Evolutionary conservation across 1,284 basidiomycete species (phyloP), one percentile per base, ranked within the genome.

Genomic region (Stygiomarasmius scandens): DNA sequence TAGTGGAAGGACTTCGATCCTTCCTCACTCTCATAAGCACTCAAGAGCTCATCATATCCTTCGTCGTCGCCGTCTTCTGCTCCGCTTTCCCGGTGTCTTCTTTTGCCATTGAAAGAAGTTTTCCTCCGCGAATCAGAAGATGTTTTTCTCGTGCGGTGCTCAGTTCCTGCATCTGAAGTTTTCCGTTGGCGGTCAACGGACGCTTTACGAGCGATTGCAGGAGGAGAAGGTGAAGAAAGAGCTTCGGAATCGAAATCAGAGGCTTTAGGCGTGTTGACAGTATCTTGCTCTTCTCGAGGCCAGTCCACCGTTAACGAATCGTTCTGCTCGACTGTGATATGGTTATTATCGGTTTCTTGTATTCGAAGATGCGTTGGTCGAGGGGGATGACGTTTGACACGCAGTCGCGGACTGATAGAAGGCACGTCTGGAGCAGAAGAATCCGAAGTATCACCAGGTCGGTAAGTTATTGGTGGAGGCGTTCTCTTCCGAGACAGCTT

Each of bases 21-120:
- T 36, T 81, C 81, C 63, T 90, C 89, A 65, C 89, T 90, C 71
- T 90, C 89, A 64, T 92, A 92, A 23, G 88, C 88, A 67, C 86
- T 89, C 61, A 91, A 68, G 55, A 91, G 67, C 27, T 90, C 89
- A 61, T 87, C 87, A 58, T 90, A 91, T 5, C 86, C 38, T 67
- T 90, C 89, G 61, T 90, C 89, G 60, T 90, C 88, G 2, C 89
- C 89, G 55, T 90, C 87, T 52, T 87, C 84, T 1, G 86, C 87
- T 25, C 77, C 82, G 65, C 85, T 89, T 44, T 86, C 84, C 49
- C 81, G 74, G 51, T 65, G 66, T 34, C 68, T 71, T 54, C 72
- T 61, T 14, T 70, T 50, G 20, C 44, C 54, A 4, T 59, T 54
- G 16, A 66, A 67, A 20, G 71, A 70, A 6, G 64, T 55, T 44